Evolutionary conservation across 2,329 filamentous ascomycete genomes (phyloP).

Genomic region (Akanthomyces dipterigenus): DNA sequence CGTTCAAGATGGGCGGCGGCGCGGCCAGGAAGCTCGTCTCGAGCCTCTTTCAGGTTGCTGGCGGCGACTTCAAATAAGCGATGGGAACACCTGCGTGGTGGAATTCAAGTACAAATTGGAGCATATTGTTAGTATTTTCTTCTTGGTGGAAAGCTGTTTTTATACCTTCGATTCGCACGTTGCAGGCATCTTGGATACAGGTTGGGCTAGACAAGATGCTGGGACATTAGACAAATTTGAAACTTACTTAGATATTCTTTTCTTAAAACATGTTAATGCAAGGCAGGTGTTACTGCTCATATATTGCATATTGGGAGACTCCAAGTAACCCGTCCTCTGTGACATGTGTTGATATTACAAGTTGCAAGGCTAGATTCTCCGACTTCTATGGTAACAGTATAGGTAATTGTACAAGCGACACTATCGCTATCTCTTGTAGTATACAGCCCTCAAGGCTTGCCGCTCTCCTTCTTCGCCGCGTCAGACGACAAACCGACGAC

Average conservation of each 20-base stretch:
- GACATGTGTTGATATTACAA: background rate
- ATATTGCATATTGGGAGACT: background rate
- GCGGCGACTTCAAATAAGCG: background rate
- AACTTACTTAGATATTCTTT: background rate
- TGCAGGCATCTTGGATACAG: background rate
- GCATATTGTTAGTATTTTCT: background rate
- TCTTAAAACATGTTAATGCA: background rate
- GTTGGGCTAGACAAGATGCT: background rate
- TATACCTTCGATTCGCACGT: slow-evolving; percentile 5
- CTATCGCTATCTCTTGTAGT: background rate
- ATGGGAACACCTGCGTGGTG: too few relatives aligned
- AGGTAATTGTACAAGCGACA: slow-evolving; percentile 4
- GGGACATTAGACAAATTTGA: background rate
- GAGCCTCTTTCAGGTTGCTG: slow-evolving; percentile 20
- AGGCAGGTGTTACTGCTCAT: background rate
- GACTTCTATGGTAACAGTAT: background rate
- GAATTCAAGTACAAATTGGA: background rate
- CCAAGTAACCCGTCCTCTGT: background rate
- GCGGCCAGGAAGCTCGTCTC: slow-evolving; percentile 9
- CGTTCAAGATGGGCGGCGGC: background rate
- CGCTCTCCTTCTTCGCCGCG: background rate
- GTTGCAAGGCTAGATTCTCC: background rate
- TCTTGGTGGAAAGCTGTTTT: background rate
- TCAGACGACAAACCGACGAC: slow-evolving; percentile 45
- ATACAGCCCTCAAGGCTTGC: background rate